phyloP scores from a whole-genome alignment of 2,329 filamentous ascomycete genomes.

The Talaromyces funiculosus region DNA sequence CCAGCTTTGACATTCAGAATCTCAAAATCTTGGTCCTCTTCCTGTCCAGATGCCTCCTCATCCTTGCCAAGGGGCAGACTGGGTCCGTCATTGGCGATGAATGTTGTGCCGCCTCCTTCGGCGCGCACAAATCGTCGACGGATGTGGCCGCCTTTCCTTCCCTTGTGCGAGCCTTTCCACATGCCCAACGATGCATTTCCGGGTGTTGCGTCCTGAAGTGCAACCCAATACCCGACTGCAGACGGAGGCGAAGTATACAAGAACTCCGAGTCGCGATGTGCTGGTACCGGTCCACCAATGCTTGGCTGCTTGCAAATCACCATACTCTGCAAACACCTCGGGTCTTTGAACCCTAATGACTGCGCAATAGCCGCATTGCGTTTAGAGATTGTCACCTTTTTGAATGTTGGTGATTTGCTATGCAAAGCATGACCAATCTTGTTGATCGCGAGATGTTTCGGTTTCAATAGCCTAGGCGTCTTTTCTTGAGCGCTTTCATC shows the following conservation, averaged over 20 bases:
- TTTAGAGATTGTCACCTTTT: constrained; percentile 40
- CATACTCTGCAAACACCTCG: constrained; percentile 85
- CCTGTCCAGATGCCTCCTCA: constrained; percentile 33
- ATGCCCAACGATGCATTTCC: constrained; percentile 89
- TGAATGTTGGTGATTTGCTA: constrained; percentile 61
- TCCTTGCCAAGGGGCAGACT: constrained; percentile 56
- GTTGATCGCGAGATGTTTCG: constrained; percentile 82
- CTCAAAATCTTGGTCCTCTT: constrained; percentile 56
- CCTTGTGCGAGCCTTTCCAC: constrained; percentile 67
- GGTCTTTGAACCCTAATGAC: constrained; percentile 68
- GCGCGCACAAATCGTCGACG: constrained; percentile 62
- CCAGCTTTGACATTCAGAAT: constrained; percentile 86
- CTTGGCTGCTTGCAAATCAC: constrained; percentile 97
- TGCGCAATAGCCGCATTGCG: constrained; percentile 60
- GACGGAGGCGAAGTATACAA: constrained; percentile 83
- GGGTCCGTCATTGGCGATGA: constrained; percentile 62
- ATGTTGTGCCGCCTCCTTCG: constrained; percentile 55
- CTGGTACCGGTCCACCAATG: constrained; percentile 84
- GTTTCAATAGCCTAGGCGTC: constrained; percentile 61
- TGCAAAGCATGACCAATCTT: constrained; percentile 80
- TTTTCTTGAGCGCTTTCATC: constrained; percentile 36
- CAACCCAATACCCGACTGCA: constrained; percentile 96
- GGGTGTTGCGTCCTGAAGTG: constrained; percentile 80
- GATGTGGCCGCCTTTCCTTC: constrained; percentile 58
- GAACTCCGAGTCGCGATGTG: constrained; percentile 90